Conservation (phyloP, 345 rosid species). For the Syzygium grande region DNA sequence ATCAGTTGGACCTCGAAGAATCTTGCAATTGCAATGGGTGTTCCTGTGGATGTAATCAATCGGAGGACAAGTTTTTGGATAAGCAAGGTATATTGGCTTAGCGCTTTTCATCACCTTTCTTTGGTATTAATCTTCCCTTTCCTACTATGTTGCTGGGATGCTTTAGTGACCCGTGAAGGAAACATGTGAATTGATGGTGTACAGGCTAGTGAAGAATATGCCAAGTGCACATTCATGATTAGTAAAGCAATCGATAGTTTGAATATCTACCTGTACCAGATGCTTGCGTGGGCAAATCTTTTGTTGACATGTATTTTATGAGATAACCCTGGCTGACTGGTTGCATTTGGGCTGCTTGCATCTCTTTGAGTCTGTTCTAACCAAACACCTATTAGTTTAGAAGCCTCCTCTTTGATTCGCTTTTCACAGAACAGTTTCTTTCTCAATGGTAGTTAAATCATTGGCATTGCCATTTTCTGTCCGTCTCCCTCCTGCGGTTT, state of each 20-base stretch:
- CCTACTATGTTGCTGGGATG: not conserved
- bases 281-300: not conserved
- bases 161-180: not conserved
- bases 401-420: not conserved
- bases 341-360: not conserved
- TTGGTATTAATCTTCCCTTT: not conserved
- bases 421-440: not conserved
- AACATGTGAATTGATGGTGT: not conserved
- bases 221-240: not conserved
- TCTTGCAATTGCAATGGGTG: slow-evolving; percentile 62
- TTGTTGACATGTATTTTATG: not conserved
- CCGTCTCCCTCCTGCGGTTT: not conserved
- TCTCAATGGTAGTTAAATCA: not conserved
- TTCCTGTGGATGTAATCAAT: slow-evolving; percentile 62
- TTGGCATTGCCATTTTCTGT: not conserved
- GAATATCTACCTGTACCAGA: not conserved
- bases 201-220: not conserved
- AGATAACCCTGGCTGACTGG: not conserved
- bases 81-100: slow-evolving; percentile 53
- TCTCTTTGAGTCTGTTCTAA: not conserved
- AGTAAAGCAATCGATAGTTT: not conserved
- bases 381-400: not conserved
- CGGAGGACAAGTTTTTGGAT: slow-evolving; percentile 84
- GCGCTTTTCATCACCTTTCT: not conserved
- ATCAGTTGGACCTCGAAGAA: slow-evolving; percentile 77